These are phyloP conservation scores for Ascoidea tarda DNA, from an alignment of 805 yeast species.

Conservation along the genomic window DNA sequence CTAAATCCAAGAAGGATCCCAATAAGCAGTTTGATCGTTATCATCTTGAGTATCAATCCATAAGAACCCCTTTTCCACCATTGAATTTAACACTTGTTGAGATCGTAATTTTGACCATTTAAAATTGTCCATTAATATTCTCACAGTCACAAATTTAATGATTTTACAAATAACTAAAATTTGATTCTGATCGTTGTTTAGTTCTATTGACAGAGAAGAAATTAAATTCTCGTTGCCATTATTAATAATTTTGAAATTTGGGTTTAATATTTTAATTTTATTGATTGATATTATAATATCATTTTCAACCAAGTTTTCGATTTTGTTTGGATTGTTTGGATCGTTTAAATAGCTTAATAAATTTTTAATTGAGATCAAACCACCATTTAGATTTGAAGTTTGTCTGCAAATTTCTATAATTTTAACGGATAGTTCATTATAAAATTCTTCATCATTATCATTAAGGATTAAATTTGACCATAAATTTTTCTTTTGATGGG, in stretches of 20 bases:
- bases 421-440: conserved; percentile 55
- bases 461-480: conserved; percentile 20
- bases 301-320: conserved; percentile 21
- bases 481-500: conserved; percentile 16
- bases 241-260: conserved; percentile 42
- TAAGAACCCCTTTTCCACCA: conserved; percentile 69
- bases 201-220: conserved; percentile 47
- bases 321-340: conserved; percentile 9
- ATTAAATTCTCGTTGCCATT: conserved; percentile 28
- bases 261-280: conserved; percentile 43
- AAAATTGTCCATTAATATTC: conserved; percentile 57
- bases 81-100: conserved; percentile 51
- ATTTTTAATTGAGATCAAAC: conserved; percentile 52
- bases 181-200: conserved; percentile 52
- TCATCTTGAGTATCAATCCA: conserved; percentile 46
- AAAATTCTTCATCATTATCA: conserved; percentile 33
- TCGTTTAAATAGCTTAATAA: conserved; percentile 23
- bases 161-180: conserved; percentile 67
- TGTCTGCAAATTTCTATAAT: conserved; percentile 64
- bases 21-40: conserved; percentile 29
- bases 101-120: conserved; percentile 59
- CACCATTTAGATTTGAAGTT: conserved; percentile 69
- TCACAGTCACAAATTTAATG: conserved; percentile 57
- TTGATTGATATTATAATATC: conserved; percentile 48
- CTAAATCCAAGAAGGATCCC: conserved; percentile 68